phyloP scores from a whole-genome alignment of 129 eudicot genomes.

The Helianthus annuus region HanXRQr2.0-SUNRISE NC_035441.2:188785871-188786370 shows the following conservation, averaged over 20 bases:
- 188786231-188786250: slow-evolving; percentile 57
- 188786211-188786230: slow-evolving; percentile 50
- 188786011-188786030: slow-evolving; percentile 70
- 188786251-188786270: slow-evolving; percentile 66
- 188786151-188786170: slow-evolving; percentile 41
- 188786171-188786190: slow-evolving; percentile 82
- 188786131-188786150: slow-evolving; percentile 66
- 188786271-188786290: slow-evolving; percentile 58
- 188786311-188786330: slow-evolving; percentile 39
- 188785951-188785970: slow-evolving; percentile 45
- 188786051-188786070: slow-evolving; percentile 56
- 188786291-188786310: slow-evolving; percentile 50
- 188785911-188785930: slow-evolving; percentile 52
- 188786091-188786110: slow-evolving; percentile 30
- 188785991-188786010: slow-evolving; percentile 71
- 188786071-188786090: slow-evolving; percentile 55
- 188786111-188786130: slow-evolving; percentile 43
- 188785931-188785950: slow-evolving; percentile 60
- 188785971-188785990: slow-evolving; percentile 58
- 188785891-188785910: slow-evolving; percentile 53
- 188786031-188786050: slow-evolving; percentile 59
- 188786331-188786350: not conserved
- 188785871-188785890: slow-evolving; percentile 58
- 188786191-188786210: slow-evolving; percentile 64
- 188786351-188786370: not conserved